Percentiles rank a stretch among this genome's conserved stretches.
These are phyloP conservation scores for Vitis hybrid DNA, from an alignment of 177 flowering plant species.

Conservation along the genomic window DNA sequence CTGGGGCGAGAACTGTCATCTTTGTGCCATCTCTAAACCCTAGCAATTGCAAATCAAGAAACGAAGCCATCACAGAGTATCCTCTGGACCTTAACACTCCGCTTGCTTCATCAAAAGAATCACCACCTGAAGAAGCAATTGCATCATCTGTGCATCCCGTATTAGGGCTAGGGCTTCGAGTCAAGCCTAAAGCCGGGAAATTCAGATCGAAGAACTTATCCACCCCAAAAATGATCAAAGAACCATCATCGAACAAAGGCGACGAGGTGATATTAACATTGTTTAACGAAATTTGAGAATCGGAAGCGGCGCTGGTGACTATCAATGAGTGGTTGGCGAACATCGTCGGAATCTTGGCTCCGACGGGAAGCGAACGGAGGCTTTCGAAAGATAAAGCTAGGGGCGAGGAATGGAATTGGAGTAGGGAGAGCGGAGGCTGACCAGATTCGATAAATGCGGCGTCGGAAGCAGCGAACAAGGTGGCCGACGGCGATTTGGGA, in stretches of 20 bases:
- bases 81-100: constrained; percentile 38
- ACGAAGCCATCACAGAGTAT: constrained; percentile 46
- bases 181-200: constrained; percentile 1
- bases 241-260: constrained; percentile 54
- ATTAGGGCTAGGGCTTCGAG: constrained; percentile 8
- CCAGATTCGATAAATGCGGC: constrained; percentile 41
- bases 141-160: constrained; percentile 3
- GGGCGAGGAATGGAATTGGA: constrained; percentile 59
- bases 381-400: constrained; percentile 22
- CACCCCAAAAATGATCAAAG: constrained; percentile 37
- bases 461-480: constrained; percentile 32
- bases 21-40: constrained; percentile 16
- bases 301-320: constrained; percentile 35
- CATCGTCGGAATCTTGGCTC: constrained; percentile 50
- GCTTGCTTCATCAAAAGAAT: constrained; percentile 20
- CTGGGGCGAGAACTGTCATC: constrained; percentile 67
- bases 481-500: too few relatives aligned
- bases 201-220: constrained; percentile 50
- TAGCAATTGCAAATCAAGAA: constrained; percentile 56
- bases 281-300: constrained; percentile 37
- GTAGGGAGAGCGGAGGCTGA: constrained; percentile 51
- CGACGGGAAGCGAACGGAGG: constrained; percentile 47
- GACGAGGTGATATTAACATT: constrained; percentile 31
- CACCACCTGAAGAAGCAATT: neutral
- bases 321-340: constrained; percentile 26